Base-by-base conservation (phyloP, 2,329 filamentous ascomycete species). In the Arthrobotrys iridis region DNA sequence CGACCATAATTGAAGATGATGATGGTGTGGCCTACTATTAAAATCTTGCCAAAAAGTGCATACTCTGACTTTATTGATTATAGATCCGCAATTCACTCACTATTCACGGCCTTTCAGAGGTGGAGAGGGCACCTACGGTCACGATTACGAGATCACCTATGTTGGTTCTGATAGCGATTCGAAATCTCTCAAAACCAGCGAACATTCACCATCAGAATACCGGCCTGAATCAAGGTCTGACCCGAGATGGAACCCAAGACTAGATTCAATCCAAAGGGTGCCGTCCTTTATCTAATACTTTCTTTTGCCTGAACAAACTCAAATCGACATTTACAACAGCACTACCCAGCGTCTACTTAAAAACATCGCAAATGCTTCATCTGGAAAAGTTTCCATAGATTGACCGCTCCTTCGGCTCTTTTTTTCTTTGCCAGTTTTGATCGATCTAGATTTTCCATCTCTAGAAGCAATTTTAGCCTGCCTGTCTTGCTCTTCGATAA, bases 171-270 rank as follows among this genome's bases (percentile, higher is more conserved):
- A 74, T 26, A 74, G 62, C 37, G 70, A 74, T 57, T 74, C 62
- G n/a, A 67, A 66, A 58, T 74, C 70, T 5, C 18, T 74, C 6
- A 74, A 67, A 50, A 60, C 62, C 3, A 74, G 70, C 30, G 70
- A 74, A 37, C 62, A 74, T 20, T 74, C 70, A 3, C 70, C 70
- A 30, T 74, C 70, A n/a, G 70, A 74, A 41, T 74, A 74, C 43
- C 46, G 70, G 20, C 70, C 70, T n/a, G 70, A 74, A 35, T 74
- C 70, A 0, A 46, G 70, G 18, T 74, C 70, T 11, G 70, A 74
- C 24, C 62, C 70, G 3, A 52, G 70, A 43, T 74, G 70, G 70
- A 74, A 74, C 20, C 35, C 70, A 6, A 55, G 70, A 41, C 46
- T 74, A 8, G 70, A 74, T 55, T 74, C 70, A 7, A 66, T 74